Base-by-base conservation (phyloP, 129 eudicot species). In the Sambucus nigra region DNA sequence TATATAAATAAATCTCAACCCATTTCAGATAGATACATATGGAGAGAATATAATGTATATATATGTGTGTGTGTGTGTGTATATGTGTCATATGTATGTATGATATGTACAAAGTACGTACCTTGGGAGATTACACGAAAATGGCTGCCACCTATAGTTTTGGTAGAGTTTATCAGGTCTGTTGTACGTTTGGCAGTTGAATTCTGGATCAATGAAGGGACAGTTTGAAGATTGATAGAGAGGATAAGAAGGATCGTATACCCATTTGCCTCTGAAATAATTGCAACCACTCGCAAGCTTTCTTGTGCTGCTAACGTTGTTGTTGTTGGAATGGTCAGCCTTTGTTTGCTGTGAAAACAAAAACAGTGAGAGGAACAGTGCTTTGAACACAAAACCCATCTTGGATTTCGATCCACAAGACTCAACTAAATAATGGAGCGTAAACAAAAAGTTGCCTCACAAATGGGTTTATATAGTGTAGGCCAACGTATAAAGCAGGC, bases 91-190 rank as follows among this genome's bases (percentile, higher is more conserved):
- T 35, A 35, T 31, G 9, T 31, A 31, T 31, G 9, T 31, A 31
- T 31, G 9, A 31, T 31, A 23, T 24, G 17, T 48, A 5, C 12
- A n/a, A 6, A 14, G 8, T 45, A 19, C 31, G 7, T 72, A 87
- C 96, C 83, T 87, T 58, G 96, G 75, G 46, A 87, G 33, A 25
- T 79, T 68, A 64, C 96, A 87, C 1, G 41, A 54, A 55, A 28
- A 69, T 6, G 96, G 96, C 67, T 82, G 74, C 96, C 96, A 87
- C 60, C 80, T 69, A 60, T 82, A 87, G 27, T 76, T 73, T 63
- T 82, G 88, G 64, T 79, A 87, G 21, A 66, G 77, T 13, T 52
- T 64, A 63, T 87, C 94, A 6, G 88, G 88, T 7, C 96, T 71
- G 24, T 81, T 86, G 46, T 76, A 76, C 22, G 61, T 64, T 4